These are phyloP conservation scores for Piper longum DNA, from an alignment of 164 flowering plant species.

Conservation along the genomic window DNA sequence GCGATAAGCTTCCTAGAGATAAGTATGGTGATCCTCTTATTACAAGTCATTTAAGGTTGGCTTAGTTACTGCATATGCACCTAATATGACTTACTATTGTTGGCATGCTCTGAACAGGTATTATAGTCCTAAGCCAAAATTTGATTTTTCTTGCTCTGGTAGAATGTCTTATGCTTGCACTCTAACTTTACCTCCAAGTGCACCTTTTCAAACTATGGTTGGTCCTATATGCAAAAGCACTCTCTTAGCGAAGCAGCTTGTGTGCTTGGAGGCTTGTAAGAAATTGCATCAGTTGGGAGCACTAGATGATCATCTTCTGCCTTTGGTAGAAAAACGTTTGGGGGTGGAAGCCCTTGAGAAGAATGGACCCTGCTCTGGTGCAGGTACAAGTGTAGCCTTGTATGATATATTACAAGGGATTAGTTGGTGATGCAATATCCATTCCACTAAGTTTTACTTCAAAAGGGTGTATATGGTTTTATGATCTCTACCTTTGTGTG, in stretches of 20 bases:
- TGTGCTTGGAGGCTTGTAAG: constrained; percentile 76
- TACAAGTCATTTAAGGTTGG: not conserved
- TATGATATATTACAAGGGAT: not conserved
- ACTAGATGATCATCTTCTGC: constrained; percentile 67
- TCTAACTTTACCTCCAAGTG: constrained; percentile 59
- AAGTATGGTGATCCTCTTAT: constrained; percentile 26
- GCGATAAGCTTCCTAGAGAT: constrained; percentile 65
- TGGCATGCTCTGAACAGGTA: constrained; percentile 22
- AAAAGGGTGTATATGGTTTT: too few relatives aligned
- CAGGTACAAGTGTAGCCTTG: constrained; percentile 30
- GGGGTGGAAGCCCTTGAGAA: constrained; percentile 13
- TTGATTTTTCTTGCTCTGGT: constrained; percentile 19
- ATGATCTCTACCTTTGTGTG: not conserved
- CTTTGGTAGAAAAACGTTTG: constrained; percentile 24
- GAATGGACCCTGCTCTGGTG: constrained; percentile 31
- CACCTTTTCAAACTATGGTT: constrained; percentile 41
- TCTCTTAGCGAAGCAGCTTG: constrained; percentile 60
- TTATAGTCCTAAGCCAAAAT: constrained; percentile 46
- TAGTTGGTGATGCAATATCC: too few relatives aligned
- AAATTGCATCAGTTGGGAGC: constrained; percentile 65
- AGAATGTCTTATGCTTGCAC: constrained; percentile 28
- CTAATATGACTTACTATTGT: not conserved
- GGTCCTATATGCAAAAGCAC: constrained; percentile 37
- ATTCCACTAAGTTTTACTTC: too few relatives aligned
- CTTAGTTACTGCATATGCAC: not conserved